Evolutionary conservation across 1,284 basidiomycete species (phyloP).

Genomic region (Exobasidium cylindrosporum): DNA sequence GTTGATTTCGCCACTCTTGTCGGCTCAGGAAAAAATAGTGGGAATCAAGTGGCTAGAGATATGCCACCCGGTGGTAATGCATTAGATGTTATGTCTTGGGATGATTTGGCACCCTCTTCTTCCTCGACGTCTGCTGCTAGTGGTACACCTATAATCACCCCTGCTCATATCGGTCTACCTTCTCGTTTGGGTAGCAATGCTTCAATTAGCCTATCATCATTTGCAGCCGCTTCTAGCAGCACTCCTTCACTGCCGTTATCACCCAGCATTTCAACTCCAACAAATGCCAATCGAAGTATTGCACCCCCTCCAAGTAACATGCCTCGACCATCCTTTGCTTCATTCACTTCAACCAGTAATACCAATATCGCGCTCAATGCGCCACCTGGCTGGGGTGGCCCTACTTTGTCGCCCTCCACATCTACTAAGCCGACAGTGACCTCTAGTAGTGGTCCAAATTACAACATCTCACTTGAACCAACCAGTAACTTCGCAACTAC

Average conservation of each 20-base stretch:
- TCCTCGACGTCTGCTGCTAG: conserved; percentile 6
- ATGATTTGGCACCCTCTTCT: conserved; percentile 11
- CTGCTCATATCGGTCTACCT: conserved; percentile 12
- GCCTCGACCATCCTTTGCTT: conserved; percentile 1
- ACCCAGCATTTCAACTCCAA: not conserved
- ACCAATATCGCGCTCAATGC: not conserved
- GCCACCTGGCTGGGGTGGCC: conserved; percentile 28
- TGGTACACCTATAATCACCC: conserved; percentile 12
- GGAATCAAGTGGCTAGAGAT: not conserved
- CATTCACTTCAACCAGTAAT: not conserved
- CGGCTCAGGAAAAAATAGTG: conserved; percentile 25
- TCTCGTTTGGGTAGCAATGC: not conserved
- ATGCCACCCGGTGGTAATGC: conserved; percentile 9
- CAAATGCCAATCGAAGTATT: not conserved
- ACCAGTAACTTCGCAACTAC: conserved; percentile 14
- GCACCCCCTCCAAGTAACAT: conserved; percentile 5
- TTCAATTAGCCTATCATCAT: conserved; percentile 7
- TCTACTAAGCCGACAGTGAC: not conserved
- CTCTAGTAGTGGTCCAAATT: conserved; percentile 29
- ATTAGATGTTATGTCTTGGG: conserved; percentile 14
- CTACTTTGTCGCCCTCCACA: conserved; percentile 20
- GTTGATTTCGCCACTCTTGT: conserved; percentile 51
- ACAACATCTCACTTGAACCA: conserved; percentile 35
- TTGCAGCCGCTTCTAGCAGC: not conserved
- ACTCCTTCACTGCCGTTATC: not conserved